Evolutionary conservation across 352 stramenopile species (phyloP), one percentile per base, ranked within the genome.

Genomic region (Pythium phragmitis): DNA sequence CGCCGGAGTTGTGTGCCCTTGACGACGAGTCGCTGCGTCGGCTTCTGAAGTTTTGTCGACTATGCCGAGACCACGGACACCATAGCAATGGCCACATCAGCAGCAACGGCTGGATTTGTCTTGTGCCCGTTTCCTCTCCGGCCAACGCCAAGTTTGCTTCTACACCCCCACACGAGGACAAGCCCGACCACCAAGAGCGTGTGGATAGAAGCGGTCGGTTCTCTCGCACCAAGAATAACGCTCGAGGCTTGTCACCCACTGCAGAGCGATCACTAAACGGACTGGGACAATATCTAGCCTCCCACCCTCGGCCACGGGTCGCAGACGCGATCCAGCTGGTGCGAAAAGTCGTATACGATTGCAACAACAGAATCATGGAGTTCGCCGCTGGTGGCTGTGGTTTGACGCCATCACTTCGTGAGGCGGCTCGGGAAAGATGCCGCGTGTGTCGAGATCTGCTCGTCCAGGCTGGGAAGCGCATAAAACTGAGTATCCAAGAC

Each of bases 401-500:
- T 11, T 30, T 48, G 13, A 30, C 63, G 4, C n/a, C 62, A 2
- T n/a, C 63, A 12, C 34, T 60, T 12, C 50, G 50, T 26, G 13
- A 21, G 13, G 63, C 63, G 14, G 41, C 42, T 1, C 28, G 57
- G 2, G 56, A 70, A 51, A 36, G 63, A 30, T 70, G 63, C 23
- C 56, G 57, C 11, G 30, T 53, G 14, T 70, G 63, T 46, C 63
- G 63, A 3, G 51, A 70, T 19, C 12, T 62, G 33, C 51, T 66
- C 1, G 37, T 70, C 19, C 30, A 66, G 28, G 46, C 53, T 13
- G 51, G 41, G 5, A 70, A 70, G 28, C 39, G 51, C 5, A 56
- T 70, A 21, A 65, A 65, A 49, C 28, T 70, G 2, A 30, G 49
- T 6, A 42, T 26, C 5, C 17, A 19, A 16, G n/a, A 51, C 26